Conservation (phyloP, 2,329 filamentous ascomycete species). For the Zymoseptoria crescenta region DNA sequence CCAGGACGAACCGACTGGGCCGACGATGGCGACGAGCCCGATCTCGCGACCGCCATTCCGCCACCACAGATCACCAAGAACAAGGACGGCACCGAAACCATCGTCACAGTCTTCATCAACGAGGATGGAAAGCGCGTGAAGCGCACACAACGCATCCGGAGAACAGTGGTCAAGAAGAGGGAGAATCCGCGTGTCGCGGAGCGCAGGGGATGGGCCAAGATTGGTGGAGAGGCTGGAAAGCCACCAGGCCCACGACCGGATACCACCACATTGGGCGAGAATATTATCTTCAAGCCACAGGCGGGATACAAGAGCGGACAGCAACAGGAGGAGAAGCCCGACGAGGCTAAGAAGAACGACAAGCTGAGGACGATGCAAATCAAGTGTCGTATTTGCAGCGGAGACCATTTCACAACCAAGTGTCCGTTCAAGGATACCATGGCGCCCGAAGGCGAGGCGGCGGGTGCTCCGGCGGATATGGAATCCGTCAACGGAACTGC, state of each 20-base stretch:
- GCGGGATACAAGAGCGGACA: constrained; percentile 89
- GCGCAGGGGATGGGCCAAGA: constrained; percentile 88
- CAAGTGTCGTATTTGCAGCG: constrained; percentile 98
- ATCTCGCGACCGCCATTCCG: constrained; percentile 77
- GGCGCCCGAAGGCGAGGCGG: constrained; percentile 61
- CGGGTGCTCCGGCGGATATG: constrained; percentile 39
- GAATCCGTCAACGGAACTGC: constrained; percentile 39
- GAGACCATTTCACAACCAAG: constrained; percentile 97
- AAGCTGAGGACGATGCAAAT: constrained; percentile 96
- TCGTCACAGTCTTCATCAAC: constrained; percentile 82
- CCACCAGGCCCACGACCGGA: constrained; percentile 72
- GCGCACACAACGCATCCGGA: constrained; percentile 90
- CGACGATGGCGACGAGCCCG: constrained; percentile 68
- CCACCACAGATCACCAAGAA: constrained; percentile 84
- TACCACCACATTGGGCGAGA: constrained; percentile 91
- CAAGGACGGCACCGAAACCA: constrained; percentile 97
- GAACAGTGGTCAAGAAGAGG: constrained; percentile 83
- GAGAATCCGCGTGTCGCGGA: constrained; percentile 96
- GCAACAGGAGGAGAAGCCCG: constrained; percentile 63
- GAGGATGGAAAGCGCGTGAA: constrained; percentile 95
- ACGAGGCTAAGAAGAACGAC: constrained; percentile 62
- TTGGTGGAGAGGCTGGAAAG: constrained; percentile 83
- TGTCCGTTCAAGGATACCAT: constrained; percentile 99
- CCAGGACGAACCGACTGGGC: constrained; percentile 67
- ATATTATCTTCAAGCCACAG: constrained; percentile 92